These are phyloP conservation scores for Aspergillus chevalieri DNA, from an alignment of 2,329 filamentous ascomycete species.

Conservation along the genomic window DNA sequence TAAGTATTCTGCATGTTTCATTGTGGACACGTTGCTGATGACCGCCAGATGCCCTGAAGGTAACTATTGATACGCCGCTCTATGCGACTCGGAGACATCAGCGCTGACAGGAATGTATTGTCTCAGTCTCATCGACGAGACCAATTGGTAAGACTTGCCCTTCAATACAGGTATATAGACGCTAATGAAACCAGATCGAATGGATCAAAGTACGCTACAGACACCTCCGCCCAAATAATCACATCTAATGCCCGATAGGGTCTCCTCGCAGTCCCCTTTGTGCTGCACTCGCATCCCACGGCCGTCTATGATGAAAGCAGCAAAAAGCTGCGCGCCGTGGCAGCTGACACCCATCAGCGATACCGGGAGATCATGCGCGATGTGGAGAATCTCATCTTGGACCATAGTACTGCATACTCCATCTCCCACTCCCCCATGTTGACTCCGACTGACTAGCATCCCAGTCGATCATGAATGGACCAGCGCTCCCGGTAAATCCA, in stretches of 20 bases:
- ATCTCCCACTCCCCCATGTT: constrained; percentile 3
- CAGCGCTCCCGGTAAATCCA: constrained; percentile 66
- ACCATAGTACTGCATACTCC: constrained; percentile 62
- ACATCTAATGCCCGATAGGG: constrained; percentile 37
- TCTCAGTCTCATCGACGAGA: constrained; percentile 74
- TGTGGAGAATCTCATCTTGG: constrained; percentile 83
- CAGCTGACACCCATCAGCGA: constrained; percentile 71
- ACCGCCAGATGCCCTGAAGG: constrained; percentile 57
- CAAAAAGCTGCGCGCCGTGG: constrained; percentile 62
- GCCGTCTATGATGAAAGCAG: constrained; percentile 70
- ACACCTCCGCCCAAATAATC: neutral
- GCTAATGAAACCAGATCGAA: constrained; percentile 53
- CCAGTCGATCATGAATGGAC: constrained; percentile 65
- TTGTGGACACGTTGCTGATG: constrained; percentile 4
- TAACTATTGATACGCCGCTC: constrained; percentile 21
- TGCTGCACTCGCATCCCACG: constrained; percentile 90
- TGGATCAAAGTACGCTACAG: constrained; percentile 70
- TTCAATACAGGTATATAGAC: neutral
- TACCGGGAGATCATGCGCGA: constrained; percentile 95
- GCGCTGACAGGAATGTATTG: neutral
- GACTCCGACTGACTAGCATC: constrained; percentile 3
- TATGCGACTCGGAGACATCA: constrained; percentile 29
- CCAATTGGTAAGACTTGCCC: constrained; percentile 59
- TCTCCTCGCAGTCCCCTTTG: constrained; percentile 88
- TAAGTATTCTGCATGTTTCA: constrained; percentile 43